Base-by-base conservation (phyloP, 2,329 filamentous ascomycete species). In the Alternaria sp. region DNA sequence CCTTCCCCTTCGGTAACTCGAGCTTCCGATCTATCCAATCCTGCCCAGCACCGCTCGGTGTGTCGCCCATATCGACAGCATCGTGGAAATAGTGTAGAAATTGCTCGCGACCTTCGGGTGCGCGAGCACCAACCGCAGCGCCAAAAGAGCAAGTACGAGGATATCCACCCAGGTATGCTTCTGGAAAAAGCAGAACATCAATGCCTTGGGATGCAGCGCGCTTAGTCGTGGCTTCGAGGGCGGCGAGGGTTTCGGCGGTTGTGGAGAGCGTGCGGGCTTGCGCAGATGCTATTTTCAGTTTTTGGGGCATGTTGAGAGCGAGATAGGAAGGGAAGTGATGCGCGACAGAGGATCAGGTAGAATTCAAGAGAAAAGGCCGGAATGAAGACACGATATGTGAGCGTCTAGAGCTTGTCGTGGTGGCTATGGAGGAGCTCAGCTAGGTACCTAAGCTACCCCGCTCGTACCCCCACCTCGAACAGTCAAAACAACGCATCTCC, bases 121-220 rank as follows among this genome's bases (percentile, higher is more conserved):
- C 83, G 36, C 93, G 88, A 14, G 84, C 82, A 4, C 93, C 93
- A 5, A 97, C 83, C 2, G 85, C 83, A 45, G 87, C 88, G 4
- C 93, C 93, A 71, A 97, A 97, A 50, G 82, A 81, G 62, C 88
- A 89, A 17, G 90, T 92, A 10, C 93, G 89, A 17, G 94, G 94
- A 74, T 97, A 97, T 1, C 93, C 94, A 45, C 94, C 94, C 2
- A 97, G 84, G 73, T 92, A 97, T 23, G 93, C 93, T 80, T 98
- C 93, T 0, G 94, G 94, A 61, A 97, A 93, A 51, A 97, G 86
- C 28, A 97, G 83, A 49, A 97, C 83, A 74, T 95, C 81, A 14
- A 86, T 81, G 46, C 80, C 81, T 40, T 80, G 76, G 11, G 75
- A 83, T 3, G 88, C 85, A n/a, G 93, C 93, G 34, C 82, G 79